Percentiles rank a stretch among this genome's conserved stretches.
Conservation (phyloP, 2,329 filamentous ascomycete genomes). For the Aspergillus alliaceus region DNA sequence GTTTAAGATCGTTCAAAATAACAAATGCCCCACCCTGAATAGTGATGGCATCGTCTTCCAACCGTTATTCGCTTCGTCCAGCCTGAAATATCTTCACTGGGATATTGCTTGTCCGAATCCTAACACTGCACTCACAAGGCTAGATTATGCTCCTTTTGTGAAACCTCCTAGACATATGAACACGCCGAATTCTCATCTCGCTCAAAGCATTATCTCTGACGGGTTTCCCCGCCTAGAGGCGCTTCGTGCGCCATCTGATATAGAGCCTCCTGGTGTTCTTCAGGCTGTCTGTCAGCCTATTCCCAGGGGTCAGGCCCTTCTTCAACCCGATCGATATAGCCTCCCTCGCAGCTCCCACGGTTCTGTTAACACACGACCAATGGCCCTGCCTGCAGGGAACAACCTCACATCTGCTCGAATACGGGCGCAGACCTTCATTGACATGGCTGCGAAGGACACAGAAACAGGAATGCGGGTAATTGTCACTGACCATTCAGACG, state of each 20-base stretch:
- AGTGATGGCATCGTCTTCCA: slow-evolving; percentile 46
- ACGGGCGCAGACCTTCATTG: slow-evolving; percentile 46
- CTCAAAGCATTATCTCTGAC: slow-evolving; percentile 43
- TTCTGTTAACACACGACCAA: slow-evolving; percentile 39
- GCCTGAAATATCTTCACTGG: slow-evolving; percentile 58
- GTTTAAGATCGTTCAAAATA: slow-evolving; percentile 54
- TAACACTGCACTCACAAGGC: slow-evolving; percentile 34
- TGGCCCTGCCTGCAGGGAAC: slow-evolving; percentile 43
- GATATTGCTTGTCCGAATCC: slow-evolving; percentile 47
- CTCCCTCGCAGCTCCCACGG: slow-evolving; percentile 44
- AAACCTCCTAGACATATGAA: slow-evolving; percentile 33
- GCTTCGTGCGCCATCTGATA: slow-evolving; percentile 46
- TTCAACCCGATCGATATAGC: slow-evolving; percentile 42
- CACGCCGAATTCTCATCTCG: slow-evolving; percentile 44
- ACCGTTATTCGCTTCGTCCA: slow-evolving; percentile 50
- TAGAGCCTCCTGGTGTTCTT: slow-evolving; percentile 43
- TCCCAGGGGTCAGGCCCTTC: slow-evolving; percentile 37
- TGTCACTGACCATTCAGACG: slow-evolving; percentile 44
- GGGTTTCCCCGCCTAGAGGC: slow-evolving; percentile 43
- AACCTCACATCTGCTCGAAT: slow-evolving; percentile 47
- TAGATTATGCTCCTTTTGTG: slow-evolving; percentile 40
- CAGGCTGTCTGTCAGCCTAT: slow-evolving; percentile 46
- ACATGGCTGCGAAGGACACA: slow-evolving; percentile 42
- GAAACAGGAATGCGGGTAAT: slow-evolving; percentile 42
- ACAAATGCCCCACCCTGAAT: slow-evolving; percentile 48